These are phyloP conservation scores for Tolypocladium tundrense DNA, from an alignment of 2,329 filamentous ascomycete species.

Conservation along the genomic window DNA sequence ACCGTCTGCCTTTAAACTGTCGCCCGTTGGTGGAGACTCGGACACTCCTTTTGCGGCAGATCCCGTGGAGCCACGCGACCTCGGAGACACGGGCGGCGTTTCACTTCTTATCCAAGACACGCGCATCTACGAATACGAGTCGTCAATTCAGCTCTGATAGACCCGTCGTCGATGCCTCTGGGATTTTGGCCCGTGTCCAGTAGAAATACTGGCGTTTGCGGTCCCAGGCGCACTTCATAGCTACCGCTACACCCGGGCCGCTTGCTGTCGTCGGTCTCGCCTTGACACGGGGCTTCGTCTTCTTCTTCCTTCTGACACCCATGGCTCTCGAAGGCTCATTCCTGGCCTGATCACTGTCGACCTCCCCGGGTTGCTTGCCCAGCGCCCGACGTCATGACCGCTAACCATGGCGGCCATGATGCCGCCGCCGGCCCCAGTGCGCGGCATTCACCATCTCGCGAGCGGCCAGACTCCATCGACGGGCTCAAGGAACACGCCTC, in stretches of 20 bases:
- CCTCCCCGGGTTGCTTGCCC: not conserved
- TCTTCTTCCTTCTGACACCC: not conserved
- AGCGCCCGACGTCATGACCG: not conserved
- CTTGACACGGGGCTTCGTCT: not conserved
- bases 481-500: conserved; percentile 23
- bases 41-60: not conserved
- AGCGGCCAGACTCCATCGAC: conserved; percentile 11
- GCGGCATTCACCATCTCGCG: conserved; percentile 15
- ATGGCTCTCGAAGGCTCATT: not conserved
- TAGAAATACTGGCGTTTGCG: not conserved
- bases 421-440: conserved; percentile 9
- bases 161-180: not conserved
- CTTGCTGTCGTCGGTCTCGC: not conserved
- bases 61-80: not conserved
- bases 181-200: not conserved
- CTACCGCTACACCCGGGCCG: not conserved
- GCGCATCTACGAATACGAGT: not conserved
- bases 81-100: not conserved
- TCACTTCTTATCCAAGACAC: not conserved
- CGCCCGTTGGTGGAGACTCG: not conserved
- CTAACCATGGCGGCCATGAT: not conserved
- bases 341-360: not conserved
- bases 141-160: not conserved
- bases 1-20: not conserved
- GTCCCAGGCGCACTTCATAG: not conserved